Conservation (phyloP, 2,329 filamentous ascomycete genomes). For the Albophoma yamanashiensis region DNA sequence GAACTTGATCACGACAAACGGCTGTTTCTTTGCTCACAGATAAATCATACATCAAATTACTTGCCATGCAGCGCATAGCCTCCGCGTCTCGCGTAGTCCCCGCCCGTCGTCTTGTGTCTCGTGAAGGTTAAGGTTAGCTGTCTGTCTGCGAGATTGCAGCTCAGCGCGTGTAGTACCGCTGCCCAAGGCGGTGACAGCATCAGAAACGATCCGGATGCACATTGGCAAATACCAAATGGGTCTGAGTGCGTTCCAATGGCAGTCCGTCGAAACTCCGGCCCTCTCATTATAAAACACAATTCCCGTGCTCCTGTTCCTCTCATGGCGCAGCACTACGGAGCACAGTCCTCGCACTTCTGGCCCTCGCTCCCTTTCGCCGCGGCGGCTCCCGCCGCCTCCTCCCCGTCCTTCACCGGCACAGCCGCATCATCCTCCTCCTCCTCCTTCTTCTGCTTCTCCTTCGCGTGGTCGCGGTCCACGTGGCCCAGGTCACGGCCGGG, state of each 20-base stretch:
- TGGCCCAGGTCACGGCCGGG: slow-evolving; percentile 73
- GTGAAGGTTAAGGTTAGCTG: no score
- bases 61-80: background rate
- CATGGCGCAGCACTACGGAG: background rate
- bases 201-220: background rate
- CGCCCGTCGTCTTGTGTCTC: slow-evolving; percentile 1
- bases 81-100: background rate
- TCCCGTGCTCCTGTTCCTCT: background rate
- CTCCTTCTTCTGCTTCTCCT: slow-evolving; percentile 4
- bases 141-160: background rate
- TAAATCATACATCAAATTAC: slow-evolving; percentile 21
- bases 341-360: slow-evolving; percentile 15
- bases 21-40: slow-evolving; percentile 32
- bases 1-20: slow-evolving; percentile 29
- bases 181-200: background rate
- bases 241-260: background rate
- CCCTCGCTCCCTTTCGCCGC: background rate
- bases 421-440: background rate
- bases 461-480: slow-evolving; percentile 47
- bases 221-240: background rate
- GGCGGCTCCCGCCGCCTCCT: background rate
- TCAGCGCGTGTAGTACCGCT: background rate
- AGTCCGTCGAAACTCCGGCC: no score
- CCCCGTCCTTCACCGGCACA: slow-evolving; percentile 1
- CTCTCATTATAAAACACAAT: background rate